Conservation (phyloP, 2,329 filamentous ascomycete genomes). For the Penicillium sp. region DNA sequence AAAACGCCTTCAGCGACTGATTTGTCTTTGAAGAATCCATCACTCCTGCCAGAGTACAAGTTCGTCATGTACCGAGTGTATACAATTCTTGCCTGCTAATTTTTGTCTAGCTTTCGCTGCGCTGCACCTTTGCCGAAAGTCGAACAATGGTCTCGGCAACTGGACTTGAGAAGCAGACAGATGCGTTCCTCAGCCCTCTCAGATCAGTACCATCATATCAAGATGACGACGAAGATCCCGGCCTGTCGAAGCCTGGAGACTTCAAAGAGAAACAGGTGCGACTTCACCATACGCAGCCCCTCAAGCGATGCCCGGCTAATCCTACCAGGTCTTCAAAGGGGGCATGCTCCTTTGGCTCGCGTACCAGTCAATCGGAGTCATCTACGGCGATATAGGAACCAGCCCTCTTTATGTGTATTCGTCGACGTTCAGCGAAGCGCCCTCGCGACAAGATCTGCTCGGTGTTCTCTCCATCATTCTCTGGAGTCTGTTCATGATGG, state of each 20-base stretch:
- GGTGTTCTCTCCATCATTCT: slow-evolving; percentile 61
- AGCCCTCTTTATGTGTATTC: slow-evolving; percentile 63
- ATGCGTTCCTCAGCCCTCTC: slow-evolving; percentile 9
- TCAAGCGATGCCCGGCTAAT: not conserved
- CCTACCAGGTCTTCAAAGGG: slow-evolving; percentile 16
- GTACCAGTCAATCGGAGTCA: slow-evolving; percentile 62
- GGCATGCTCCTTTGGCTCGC: slow-evolving; percentile 46
- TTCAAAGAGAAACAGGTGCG: slow-evolving; percentile 15
- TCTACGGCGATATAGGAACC: slow-evolving; percentile 65
- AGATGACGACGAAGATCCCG: slow-evolving; percentile 20
- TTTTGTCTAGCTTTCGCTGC: not conserved
- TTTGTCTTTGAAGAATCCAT: not conserved
- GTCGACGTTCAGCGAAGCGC: slow-evolving; percentile 54
- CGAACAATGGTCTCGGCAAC: not conserved
- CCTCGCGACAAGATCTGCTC: slow-evolving; percentile 53
- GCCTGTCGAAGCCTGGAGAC: slow-evolving; percentile 18
- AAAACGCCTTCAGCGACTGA: not conserved
- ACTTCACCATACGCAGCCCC: not conserved
- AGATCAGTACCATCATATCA: not conserved
- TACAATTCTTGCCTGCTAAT: not conserved
- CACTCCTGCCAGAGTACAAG: not conserved
- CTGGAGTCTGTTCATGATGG: slow-evolving; percentile 61
- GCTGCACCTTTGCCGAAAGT: not conserved
- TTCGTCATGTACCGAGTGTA: not conserved
- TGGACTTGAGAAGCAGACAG: slow-evolving; percentile 9